Evolutionary conservation across 805 yeast species (phyloP).

Genomic region (Saccharomycopsis fibuligera): DNA sequence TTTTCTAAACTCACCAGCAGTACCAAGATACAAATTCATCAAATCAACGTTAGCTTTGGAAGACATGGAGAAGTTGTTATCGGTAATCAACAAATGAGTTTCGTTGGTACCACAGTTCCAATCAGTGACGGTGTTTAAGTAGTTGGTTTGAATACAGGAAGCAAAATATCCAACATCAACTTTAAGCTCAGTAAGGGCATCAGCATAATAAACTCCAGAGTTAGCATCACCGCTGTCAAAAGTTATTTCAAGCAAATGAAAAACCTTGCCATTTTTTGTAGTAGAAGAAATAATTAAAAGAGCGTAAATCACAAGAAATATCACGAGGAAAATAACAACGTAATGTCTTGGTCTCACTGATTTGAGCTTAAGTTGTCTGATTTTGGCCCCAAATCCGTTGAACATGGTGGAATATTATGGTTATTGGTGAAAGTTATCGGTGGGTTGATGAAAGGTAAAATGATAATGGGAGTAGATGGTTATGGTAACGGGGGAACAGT

Average conservation of each 20-base stretch:
- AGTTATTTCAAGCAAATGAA: slow-evolving; percentile 17
- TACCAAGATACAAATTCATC: slow-evolving; percentile 12
- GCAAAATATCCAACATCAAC: slow-evolving; percentile 21
- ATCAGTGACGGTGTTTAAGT: slow-evolving; percentile 6
- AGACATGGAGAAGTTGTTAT: slow-evolving; percentile 12
- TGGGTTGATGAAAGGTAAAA: no score
- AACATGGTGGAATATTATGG: slow-evolving; percentile 1
- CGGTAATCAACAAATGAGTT: slow-evolving; percentile 13
- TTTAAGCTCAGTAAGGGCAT: slow-evolving; percentile 20
- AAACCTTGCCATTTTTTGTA: slow-evolving; percentile 11
- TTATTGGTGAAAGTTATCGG: no score
- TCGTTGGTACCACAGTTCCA: slow-evolving; percentile 22
- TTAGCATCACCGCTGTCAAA: slow-evolving; percentile 16
- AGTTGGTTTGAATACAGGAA: slow-evolving; percentile 20
- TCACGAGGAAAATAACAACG: slow-evolving; percentile 15
- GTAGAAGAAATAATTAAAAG: slow-evolving; percentile 17
- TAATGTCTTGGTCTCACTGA: slow-evolving; percentile 21
- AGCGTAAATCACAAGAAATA: slow-evolving; percentile 17
- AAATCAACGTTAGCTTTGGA: slow-evolving; percentile 16
- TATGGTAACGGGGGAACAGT: no score
- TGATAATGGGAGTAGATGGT: no score
- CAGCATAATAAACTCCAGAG: slow-evolving; percentile 20
- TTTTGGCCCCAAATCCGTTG: not conserved
- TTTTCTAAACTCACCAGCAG: slow-evolving; percentile 19
- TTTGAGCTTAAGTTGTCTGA: slow-evolving; percentile 2